phyloP scores from a whole-genome alignment of 345 rosid species.

The Trapa bicornis region DNA sequence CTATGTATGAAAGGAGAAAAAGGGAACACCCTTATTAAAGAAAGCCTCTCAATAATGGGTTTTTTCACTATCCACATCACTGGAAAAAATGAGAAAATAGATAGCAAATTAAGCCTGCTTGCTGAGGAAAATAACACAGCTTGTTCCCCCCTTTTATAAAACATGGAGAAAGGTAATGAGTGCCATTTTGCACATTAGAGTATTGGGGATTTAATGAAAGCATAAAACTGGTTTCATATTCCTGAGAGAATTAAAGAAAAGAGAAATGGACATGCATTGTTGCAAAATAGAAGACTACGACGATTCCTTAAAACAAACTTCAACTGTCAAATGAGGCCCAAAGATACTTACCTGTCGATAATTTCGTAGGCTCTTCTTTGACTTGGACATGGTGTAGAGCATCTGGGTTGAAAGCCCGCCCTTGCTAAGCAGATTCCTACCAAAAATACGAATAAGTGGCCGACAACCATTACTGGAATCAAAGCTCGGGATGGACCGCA shows the following conservation, averaged over 20 bases:
- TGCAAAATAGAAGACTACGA: not conserved
- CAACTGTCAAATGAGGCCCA: not conserved
- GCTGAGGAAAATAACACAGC: not conserved
- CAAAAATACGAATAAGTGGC: conserved; percentile 87
- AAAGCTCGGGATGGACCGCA: conserved; percentile 83
- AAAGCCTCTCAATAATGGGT: not conserved
- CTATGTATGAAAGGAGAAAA: not conserved
- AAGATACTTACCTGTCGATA: conserved; percentile 56
- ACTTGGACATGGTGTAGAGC: conserved; percentile 76
- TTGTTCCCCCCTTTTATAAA: not conserved
- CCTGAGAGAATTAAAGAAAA: not conserved
- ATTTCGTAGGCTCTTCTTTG: conserved; percentile 59
- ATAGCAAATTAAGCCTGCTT: not conserved
- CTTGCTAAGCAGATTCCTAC: conserved; percentile 46
- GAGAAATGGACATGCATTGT: not conserved
- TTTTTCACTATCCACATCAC: not conserved
- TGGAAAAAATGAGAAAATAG: not conserved
- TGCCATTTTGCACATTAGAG: not conserved
- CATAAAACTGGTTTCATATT: not conserved
- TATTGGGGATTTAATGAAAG: not conserved
- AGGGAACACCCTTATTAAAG: not conserved
- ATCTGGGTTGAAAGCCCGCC: conserved; percentile 78
- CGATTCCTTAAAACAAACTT: not conserved
- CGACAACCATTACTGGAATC: conserved; percentile 87
- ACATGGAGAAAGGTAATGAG: not conserved